Base-by-base conservation (phyloP, 768 basidiomycete genomes). In the Trametes coccinea region DNA sequence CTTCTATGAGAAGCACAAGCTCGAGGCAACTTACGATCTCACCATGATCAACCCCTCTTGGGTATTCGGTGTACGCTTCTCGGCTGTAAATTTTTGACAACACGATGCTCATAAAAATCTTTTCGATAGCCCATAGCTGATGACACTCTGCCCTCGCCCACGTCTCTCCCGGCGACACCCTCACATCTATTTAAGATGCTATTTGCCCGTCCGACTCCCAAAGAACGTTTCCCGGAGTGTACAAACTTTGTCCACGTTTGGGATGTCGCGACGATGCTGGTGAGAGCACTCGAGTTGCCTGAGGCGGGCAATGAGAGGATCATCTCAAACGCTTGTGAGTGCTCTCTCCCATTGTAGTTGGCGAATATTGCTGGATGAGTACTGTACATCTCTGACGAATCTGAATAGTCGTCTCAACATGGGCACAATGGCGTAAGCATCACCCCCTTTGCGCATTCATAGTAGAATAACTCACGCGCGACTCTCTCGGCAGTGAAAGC, bases 231-330 rank as follows among this genome's bases (percentile, higher is more conserved):
- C 14, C 48, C 48, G 27, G 14, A 31, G 16, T 17, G n/a, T 7
- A 22, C 46, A 22, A 56, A 56, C 55, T 65, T 52, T 52, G 55
- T 82, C 37, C 82, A 86, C 56, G 84, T 85, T 4, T 79, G 83
- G 5, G 84, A 86, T 68, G 67, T 83, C 37, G 84, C 80, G 0
- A 70, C 74, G 13, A 83, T 80, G 0, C 86, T 88, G 65, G 76
- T 78, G 1, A 69, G 73, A 4, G 83, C 84, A 3, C 69, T 90
- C 34, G 77, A 79, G 56, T 78, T 77, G 50, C 75, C 78, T 39
- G 78, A 73, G 4, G 87, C 85, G 0, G 80, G 80, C 2, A 82
- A 83, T 0, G 76, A 89, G 60, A 75, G 88, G 37, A 79, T 89
- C 66, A 78, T 89, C 66, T 33, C 37, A 2, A 47, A 16, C 13